Evolutionary conservation across 2,329 filamentous ascomycete species (phyloP).

Genomic region (Monilinia fructigena): DNA sequence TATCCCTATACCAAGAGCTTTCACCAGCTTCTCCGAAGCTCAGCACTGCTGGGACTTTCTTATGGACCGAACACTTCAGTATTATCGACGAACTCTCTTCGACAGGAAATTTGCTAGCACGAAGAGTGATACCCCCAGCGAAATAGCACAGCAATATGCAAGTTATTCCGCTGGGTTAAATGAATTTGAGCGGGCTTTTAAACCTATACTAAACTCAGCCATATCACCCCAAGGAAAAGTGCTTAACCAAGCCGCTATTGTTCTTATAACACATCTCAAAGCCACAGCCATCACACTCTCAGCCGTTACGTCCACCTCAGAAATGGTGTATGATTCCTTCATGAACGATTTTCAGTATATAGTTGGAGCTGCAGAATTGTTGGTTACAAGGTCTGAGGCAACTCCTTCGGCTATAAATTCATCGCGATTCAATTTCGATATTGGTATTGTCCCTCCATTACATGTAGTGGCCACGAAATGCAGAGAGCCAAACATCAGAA

Average conservation of each 20-base stretch:
- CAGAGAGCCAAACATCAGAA: conserved; percentile 54
- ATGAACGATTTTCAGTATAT: conserved; percentile 34
- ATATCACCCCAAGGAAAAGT: conserved; percentile 30
- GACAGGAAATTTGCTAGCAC: conserved; percentile 29
- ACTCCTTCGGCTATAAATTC: conserved; percentile 35
- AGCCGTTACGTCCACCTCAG: conserved; percentile 28
- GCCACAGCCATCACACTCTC: conserved; percentile 30
- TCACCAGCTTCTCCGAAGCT: conserved; percentile 32
- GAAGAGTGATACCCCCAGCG: conserved; percentile 26
- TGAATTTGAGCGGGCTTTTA: conserved; percentile 33
- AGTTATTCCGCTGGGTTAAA: conserved; percentile 27
- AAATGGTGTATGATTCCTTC: conserved; percentile 36
- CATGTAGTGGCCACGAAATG: conserved; percentile 68
- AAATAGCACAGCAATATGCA: conserved; percentile 28
- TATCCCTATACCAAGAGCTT: conserved; percentile 33
- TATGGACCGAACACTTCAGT: conserved; percentile 36
- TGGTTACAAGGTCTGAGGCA: conserved; percentile 25
- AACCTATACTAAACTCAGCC: conserved; percentile 33
- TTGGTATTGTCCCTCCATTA: conserved; percentile 63
- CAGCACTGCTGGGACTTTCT: conserved; percentile 39
- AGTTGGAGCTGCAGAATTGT: conserved; percentile 27
- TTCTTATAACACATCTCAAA: conserved; percentile 25
- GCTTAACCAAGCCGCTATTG: conserved; percentile 31
- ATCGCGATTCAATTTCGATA: conserved; percentile 58
- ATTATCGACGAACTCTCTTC: conserved; percentile 34